Base-by-base conservation (phyloP, 495 filamentous ascomycete species). In the Clavariopsis aquatica region DNA sequence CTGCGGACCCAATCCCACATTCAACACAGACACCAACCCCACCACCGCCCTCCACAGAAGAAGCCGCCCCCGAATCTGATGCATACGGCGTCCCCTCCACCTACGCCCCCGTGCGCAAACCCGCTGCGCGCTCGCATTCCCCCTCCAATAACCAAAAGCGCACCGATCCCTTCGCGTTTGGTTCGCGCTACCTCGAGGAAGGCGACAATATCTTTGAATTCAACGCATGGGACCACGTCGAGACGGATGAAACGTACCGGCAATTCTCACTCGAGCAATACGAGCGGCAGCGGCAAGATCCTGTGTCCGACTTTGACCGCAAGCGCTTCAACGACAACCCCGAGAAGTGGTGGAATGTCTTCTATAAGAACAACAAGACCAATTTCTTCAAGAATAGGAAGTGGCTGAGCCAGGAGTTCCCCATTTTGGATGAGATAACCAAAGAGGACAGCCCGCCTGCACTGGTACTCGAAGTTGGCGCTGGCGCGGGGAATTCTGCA, bases 361-460 rank as follows among this genome's bases (percentile, higher is more conserved):
- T 98, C 79, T 98, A 98, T 79, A 88, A 89, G 74, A 93, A 96
- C 76, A 97, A 98, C 77, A 89, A 87, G 6, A 82, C 85, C 57
- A 96, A 97, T 73, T 98, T 98, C 79, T 98, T 98, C 87, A 98
- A 98, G 77, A 87, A 98, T 70, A 87, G 94, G 52, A 97, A 97
- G 74, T 98, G 94, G 94, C 77, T 98, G 36, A 85, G 85, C 45
- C 92, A 97, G 74, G 94, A 98, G 75, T 98, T 98, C 63, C 94
- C 94, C 0, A 78, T 96, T 1, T 79, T 98, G 15, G 83, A 80
- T 0, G 80, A 87, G 31, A 80, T 93, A 29, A 90, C 89, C 3
- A 78, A 80, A 55, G 79, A 83, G 57, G 83, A 81, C 28, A 83
- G 84, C 0, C 88, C 87, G 1, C 80, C 78, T 5, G 76, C 82